Evolutionary conservation across 2,329 filamentous ascomycete species (phyloP), one percentile per base, ranked within the genome.

Genomic region (Talaromyces sp.): DNA sequence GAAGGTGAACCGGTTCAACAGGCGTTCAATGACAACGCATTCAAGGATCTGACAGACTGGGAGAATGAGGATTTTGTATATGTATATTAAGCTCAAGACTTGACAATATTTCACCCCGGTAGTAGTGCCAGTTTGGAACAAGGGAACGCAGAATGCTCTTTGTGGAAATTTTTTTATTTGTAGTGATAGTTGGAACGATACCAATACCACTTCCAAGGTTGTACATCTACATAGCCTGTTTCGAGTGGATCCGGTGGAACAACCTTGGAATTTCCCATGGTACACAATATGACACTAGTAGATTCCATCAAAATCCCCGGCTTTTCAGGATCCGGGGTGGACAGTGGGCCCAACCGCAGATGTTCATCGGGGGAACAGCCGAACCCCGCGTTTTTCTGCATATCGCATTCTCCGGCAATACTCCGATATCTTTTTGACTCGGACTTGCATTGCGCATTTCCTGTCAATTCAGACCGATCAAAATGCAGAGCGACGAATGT

Each of bases 51-150:
- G 16, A 86, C 83, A 14, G 84, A 86, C 65, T 67, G 82, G 61
- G 73, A 81, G 68, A 86, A 86, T 56, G 83, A 86, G 62, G 83
- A 86, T 55, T 87, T 87, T 61, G 76, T 86, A 6, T 87, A 83
- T 67, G 77, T 86, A 2, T 83, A 75, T 46, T 80, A 65, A 57
- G 10, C 2, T 11, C 22, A n/a, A 20, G 20, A 10, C 16, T 16
- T 3, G 27, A 16, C 3, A 9, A 29, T 9, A 13, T 13, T 10
- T 10, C 8, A 46, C 43, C 22, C 32, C 7, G 29, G 22, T n/a
- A 27, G 43, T 46, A 11, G 22, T 24, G 16, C 8, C 10, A 37
- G 3, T 35, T 35, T 35, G 32, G 32, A 27, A 4, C 9, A 5
- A 5, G 24, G 5, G 5, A 27, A 27, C 5, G 5, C 24, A 5